Evolutionary conservation across 2,329 filamentous ascomycete species (phyloP), one percentile per base, ranked within the genome.

Genomic region (Trichophyton verrucosum): DNA sequence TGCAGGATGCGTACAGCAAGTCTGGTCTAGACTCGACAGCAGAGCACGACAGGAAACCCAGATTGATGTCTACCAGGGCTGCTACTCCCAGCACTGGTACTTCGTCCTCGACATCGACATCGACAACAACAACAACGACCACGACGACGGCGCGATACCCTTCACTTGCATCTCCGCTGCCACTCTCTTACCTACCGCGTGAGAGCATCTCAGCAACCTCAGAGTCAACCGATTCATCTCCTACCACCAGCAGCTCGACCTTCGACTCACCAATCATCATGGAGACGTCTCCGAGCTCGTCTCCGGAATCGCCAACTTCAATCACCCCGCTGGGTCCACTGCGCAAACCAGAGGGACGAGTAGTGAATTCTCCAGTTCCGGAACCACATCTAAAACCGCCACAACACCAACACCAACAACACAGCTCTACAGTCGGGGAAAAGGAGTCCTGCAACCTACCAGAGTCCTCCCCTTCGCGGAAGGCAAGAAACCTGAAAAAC

Each of bases 191-290:
- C 47, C 66, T 72, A n/a, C 74, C 75, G 58, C 75, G 76, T 33
- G 70, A 73, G 65, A 78, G 75, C 65, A 67, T 77, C 44, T 77
- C 75, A 9, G 69, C 73, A 59, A 70, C 70, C n/a, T 89, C 88
- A 15, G 89, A 89, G 65, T 97, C 94, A 1, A 89, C 89, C 47
- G 91, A 96, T 69, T 96, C 92, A 22, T 97, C 92, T 7, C 94
- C 94, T 1, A 97, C 92, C 6, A 96, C 91, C 2, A 96, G 92
- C 1, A 83, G 94, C 57, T 96, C 91, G 4, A 96, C 90, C 20
- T 89, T 92, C 65, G 92, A 96, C 75, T 95, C 91, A 3, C 92
- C 90, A 7, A 89, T 90, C 33, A 81, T 94, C 57, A 91, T 91
- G 33, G 92, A 97, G 68, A 87, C 89, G 6, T 96, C 92, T 3